Conservation (phyloP, 495 filamentous ascomycete species). For the Penicillium coprophilum region DNA sequence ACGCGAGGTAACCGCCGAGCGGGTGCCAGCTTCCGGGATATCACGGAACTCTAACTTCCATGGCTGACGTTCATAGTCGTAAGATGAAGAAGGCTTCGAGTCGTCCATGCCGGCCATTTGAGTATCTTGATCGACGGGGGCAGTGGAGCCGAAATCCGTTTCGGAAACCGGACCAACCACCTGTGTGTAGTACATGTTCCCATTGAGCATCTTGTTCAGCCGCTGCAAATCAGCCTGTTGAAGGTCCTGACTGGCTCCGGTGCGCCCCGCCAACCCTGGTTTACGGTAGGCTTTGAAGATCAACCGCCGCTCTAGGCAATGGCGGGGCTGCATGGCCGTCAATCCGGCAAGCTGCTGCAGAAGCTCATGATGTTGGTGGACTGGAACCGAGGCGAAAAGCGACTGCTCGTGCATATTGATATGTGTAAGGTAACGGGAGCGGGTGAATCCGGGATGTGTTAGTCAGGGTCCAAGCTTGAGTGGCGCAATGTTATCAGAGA, state of each 20-base stretch:
- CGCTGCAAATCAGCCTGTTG: conserved; percentile 44
- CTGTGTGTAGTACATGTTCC: conserved; percentile 52
- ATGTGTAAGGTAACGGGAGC: conserved; percentile 14
- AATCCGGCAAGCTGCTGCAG: conserved; percentile 67
- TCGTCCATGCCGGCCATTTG: conserved; percentile 36
- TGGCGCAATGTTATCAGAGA: conserved; percentile 20
- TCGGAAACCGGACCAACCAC: conserved; percentile 45
- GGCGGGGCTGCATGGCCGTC: conserved; percentile 64
- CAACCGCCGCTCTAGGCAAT: conserved; percentile 59
- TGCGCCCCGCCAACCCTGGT: conserved; percentile 38
- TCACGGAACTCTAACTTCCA: conserved; percentile 56
- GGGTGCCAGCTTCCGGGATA: conserved; percentile 51
- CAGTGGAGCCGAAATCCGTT: conserved; percentile 32
- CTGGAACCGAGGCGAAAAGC: conserved; percentile 50
- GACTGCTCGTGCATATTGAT: conserved; percentile 47
- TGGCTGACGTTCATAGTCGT: conserved; percentile 41
- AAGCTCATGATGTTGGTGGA: conserved; percentile 55
- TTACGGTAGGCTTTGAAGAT: conserved; percentile 63
- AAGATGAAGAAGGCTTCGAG: conserved; percentile 12
- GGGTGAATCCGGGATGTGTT: conserved; percentile 31
- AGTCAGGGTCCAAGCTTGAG: conserved; percentile 28
- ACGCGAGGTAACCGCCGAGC: conserved; percentile 49
- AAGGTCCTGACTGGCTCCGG: conserved; percentile 47
- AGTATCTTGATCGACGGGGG: conserved; percentile 27
- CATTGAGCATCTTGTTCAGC: conserved; percentile 50